phyloP scores from a whole-genome alignment of 495 filamentous ascomycete species.

The Hypoxylon rickii region DNA sequence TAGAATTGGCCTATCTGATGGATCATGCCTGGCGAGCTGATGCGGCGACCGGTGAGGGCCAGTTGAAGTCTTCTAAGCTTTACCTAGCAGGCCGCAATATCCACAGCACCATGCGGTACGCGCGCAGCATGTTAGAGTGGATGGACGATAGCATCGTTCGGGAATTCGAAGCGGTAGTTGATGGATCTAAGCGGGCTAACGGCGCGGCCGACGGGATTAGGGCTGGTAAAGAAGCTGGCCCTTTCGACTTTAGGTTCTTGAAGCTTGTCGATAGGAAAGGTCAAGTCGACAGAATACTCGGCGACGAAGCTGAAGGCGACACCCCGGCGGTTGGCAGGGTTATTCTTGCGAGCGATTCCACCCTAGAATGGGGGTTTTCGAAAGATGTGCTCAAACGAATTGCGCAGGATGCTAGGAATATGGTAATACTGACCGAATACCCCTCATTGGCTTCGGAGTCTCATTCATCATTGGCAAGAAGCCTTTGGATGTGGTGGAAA shows the following conservation, averaged over 20 bases:
- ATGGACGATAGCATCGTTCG: slow-evolving; percentile 93
- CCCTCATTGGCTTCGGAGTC: slow-evolving; percentile 43
- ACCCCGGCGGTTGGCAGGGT: slow-evolving; percentile 62
- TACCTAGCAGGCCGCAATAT: slow-evolving; percentile 84
- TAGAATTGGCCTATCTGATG: slow-evolving; percentile 91
- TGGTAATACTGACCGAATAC: slow-evolving; percentile 83
- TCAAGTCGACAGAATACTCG: slow-evolving; percentile 68
- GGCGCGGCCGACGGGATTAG: slow-evolving; percentile 44
- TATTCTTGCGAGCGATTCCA: slow-evolving; percentile 87
- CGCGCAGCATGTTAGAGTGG: slow-evolving; percentile 97
- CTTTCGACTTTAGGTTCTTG: slow-evolving; percentile 89
- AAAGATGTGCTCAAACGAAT: slow-evolving; percentile 78
- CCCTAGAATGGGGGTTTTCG: slow-evolving; percentile 94
- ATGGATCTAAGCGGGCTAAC: slow-evolving; percentile 51
- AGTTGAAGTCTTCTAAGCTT: slow-evolving; percentile 69
- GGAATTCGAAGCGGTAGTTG: slow-evolving; percentile 82
- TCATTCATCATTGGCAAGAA: slow-evolving; percentile 56
- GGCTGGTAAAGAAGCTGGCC: slow-evolving; percentile 59
- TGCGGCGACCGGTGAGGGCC: slow-evolving; percentile 59
- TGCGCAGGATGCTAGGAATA: slow-evolving; percentile 73
- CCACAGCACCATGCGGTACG: slow-evolving; percentile 80
- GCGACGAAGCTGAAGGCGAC: slow-evolving; percentile 41
- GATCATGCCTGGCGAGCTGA: slow-evolving; percentile 86
- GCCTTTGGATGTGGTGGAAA: slow-evolving; percentile 75
- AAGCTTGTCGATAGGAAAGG: slow-evolving; percentile 77